Evolutionary conservation across 2,329 filamentous ascomycete genomes (phyloP), one percentile per base, ranked within the genome.

Genomic region (Orbilia quercus): DNA sequence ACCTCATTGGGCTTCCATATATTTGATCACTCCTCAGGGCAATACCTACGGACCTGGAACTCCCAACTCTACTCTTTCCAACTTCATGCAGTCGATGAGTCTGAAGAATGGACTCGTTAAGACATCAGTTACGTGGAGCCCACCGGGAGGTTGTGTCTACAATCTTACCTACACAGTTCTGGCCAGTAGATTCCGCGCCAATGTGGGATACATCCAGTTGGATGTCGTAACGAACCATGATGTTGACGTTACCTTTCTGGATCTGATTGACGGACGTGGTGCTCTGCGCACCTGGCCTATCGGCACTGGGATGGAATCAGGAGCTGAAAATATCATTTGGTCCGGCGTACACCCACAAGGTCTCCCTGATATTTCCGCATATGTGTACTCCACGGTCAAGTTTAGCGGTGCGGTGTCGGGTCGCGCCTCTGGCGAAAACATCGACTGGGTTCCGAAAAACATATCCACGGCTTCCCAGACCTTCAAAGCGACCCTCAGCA

Each of bases 81-180:
- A 85, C 70, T 91, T 90, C 78, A 80, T 79, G 11, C 87, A 88
- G 0, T 86, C 84, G 0, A 83, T 90, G 58, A 85, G 89, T 76
- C 85, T 90, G 77, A 86, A 85, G 75, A 84, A 83, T n/a, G 89
- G 88, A 0, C 78, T 89, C 7, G 81, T 88, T 71, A 83, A 83
- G 12, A 91, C 89, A 87, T 81, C 82, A 2, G 90, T 90, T 77
- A 86, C 81, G 5, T 92, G 90, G 90, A 85, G 81, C 1, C 89
- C 89, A 0, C 79, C 80, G 0, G 80, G 81, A 2, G 81, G 81
- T 12, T 81, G 80, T 1, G 81, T 82, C 0, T 87, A 89, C 67
- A 82, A 86, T 12, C 82, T 91, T 34, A 83, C 82, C n/a, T 91
- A 90, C 76, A 83, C 85, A 1, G 76, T 81, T 9, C 67, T 81